Base-by-base conservation (phyloP, 306 rosid genomes). In the Sicyos baderoa region DNA sequence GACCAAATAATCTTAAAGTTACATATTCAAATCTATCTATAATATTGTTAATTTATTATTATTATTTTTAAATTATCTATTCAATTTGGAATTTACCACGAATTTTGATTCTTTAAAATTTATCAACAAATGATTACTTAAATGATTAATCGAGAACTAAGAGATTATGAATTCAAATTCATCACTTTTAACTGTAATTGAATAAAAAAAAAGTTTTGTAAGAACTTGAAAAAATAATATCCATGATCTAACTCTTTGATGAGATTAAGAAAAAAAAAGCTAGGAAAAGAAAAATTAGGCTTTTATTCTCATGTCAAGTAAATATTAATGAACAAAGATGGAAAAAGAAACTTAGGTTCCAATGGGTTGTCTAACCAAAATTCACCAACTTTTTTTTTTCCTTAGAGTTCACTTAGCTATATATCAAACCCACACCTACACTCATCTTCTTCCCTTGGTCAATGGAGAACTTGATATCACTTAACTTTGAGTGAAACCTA, bases 381-480 rank as follows among this genome's bases (percentile, higher is more conserved):
- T 70, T 42, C 74, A 70, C 74, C 74, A 5, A 70, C n/a, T n/a
- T n/a, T 19, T 19, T 40, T 7, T 19, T 5, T 69, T 59, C 7
- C 62, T 37, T 68, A 18, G 69, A 49, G 9, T 21, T 22, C 27
- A 48, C 45, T 59, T 50, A 68, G 25, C 10, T 51, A 59, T 51
- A 59, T 54, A 54, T 57, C 37, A 54, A 71, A 71, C 74, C 21
- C 74, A 54, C 52, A 52, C 62, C 62, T 22, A 25, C 63, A 70
- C 49, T 18, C 51, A 70, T 70, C 74, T 54, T 35, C 63, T 54
- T 37, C 40, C 71, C 6, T 66, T 66, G 15, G 40, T 66, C 71
- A 66, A 66, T 13, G 32, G 19, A 47, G 47, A 64, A 64, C 53
- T 64, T 44, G 54, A 64, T 40, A 40, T 64, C 35, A 42, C 47